phyloP scores from a whole-genome alignment of 768 basidiomycete species.

The Sistotremastrum niveocremeum region DNA sequence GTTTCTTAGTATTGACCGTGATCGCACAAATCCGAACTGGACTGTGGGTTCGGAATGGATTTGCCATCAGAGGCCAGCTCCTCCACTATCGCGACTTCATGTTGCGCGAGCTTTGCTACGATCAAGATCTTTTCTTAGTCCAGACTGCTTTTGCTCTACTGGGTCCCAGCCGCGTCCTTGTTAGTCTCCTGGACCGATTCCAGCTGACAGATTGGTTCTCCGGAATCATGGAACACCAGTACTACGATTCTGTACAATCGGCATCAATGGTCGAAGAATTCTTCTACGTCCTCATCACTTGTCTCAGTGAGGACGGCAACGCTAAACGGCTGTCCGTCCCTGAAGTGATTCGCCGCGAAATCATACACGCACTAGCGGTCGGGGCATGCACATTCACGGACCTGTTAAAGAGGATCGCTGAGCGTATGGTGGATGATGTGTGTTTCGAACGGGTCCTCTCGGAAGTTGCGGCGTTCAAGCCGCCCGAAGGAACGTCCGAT shows the following conservation, averaged over 20 bases:
- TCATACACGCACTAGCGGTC: slow-evolving; percentile 81
- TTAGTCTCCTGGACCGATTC: slow-evolving; percentile 84
- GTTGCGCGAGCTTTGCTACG: slow-evolving; percentile 91
- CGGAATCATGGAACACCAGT: slow-evolving; percentile 39
- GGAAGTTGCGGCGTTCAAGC: slow-evolving; percentile 69
- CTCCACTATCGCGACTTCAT: slow-evolving; percentile 94
- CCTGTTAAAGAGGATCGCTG: slow-evolving; percentile 80
- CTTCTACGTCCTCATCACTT: slow-evolving; percentile 73
- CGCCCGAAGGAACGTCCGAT: slow-evolving; percentile 68
- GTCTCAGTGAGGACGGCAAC: slow-evolving; percentile 70
- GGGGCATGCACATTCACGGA: slow-evolving; percentile 85
- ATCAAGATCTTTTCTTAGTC: slow-evolving; percentile 86
- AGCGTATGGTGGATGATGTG: slow-evolving; percentile 73
- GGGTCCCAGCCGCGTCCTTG: slow-evolving; percentile 65
- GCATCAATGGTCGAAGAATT: slow-evolving; percentile 87
- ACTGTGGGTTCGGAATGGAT: slow-evolving; percentile 96
- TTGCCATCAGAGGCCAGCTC: slow-evolving; percentile 86
- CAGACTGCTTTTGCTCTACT: slow-evolving; percentile 74
- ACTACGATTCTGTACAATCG: slow-evolving; percentile 59
- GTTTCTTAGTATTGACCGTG: slow-evolving; percentile 59
- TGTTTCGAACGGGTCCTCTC: slow-evolving; percentile 67
- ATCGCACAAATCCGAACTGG: slow-evolving; percentile 91
- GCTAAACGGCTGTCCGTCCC: slow-evolving; percentile 55
- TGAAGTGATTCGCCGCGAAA: slow-evolving; percentile 61
- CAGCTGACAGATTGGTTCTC: slow-evolving; percentile 70